phyloP scores from a whole-genome alignment of 2,329 filamentous ascomycete genomes.

The Fusarium sp. region DNA sequence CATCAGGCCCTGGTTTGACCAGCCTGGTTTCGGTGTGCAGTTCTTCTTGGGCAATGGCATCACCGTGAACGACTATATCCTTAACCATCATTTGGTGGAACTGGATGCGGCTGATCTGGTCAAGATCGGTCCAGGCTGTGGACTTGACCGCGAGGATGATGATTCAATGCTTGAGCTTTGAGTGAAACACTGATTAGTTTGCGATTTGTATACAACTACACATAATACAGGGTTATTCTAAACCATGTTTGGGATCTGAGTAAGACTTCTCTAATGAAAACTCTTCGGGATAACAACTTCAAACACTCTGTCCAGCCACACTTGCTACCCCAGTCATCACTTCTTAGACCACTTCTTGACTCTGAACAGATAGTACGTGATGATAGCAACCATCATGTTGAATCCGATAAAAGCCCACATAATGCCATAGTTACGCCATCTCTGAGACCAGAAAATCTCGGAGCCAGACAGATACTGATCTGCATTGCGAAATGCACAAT shows the following conservation, averaged over 20 bases:
- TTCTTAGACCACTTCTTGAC: constrained; percentile 55
- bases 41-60: constrained; percentile 26
- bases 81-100: neutral
- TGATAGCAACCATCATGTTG: constrained; percentile 68
- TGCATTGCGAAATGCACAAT: constrained; percentile 73
- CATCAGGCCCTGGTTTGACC: constrained; percentile 28
- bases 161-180: neutral
- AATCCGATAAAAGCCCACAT: constrained; percentile 74
- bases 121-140: constrained; percentile 15
- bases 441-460: constrained; percentile 61
- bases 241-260: too few species aligned
- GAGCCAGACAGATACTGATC: constrained; percentile 66
- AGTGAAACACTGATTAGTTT: neutral
- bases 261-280: too few species aligned
- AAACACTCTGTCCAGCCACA: too few species aligned
- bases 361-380: constrained; percentile 71
- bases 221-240: too few species aligned
- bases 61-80: constrained; percentile 18
- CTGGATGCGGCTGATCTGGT: constrained; percentile 1
- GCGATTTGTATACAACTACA: too few species aligned
- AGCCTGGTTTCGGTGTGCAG: constrained; percentile 26
- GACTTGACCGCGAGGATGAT: constrained; percentile 1
- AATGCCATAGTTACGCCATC: constrained; percentile 78
- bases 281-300: too few species aligned
- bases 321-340: neutral